Conservation (phyloP, 2,329 filamentous ascomycete species). For the Colletotrichum kahawae region DNA sequence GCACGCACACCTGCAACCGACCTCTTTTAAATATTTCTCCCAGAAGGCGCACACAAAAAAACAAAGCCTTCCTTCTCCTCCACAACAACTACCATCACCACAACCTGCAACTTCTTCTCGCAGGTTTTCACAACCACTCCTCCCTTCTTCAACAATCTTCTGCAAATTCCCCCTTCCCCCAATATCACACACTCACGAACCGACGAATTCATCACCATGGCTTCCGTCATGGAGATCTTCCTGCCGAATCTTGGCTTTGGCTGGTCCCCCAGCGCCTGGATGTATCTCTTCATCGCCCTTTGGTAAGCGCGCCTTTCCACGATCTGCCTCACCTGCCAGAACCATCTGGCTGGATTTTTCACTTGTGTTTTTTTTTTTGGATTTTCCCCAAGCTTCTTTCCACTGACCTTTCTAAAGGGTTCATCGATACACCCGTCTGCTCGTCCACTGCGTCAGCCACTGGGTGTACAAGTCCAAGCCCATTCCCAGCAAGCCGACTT, state of each 20-base stretch:
- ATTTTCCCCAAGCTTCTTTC: background rate
- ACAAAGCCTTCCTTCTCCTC: background rate
- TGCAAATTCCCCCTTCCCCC: background rate
- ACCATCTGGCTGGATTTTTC: background rate
- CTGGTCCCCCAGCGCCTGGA: conserved; percentile 22
- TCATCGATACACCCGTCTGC: conserved; percentile 84
- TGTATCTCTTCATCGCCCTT: conserved; percentile 30
- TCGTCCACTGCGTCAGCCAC: conserved; percentile 85
- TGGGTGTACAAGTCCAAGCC: conserved; percentile 87
- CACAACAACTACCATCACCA: background rate
- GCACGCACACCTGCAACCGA: background rate
- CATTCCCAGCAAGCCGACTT: conserved; percentile 79
- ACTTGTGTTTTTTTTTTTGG: background rate
- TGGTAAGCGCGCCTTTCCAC: conserved; percentile 46
- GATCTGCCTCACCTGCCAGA: background rate
- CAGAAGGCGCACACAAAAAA: background rate
- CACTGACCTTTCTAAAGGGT: conserved; percentile 57
- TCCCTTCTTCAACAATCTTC: background rate
- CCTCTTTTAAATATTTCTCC: background rate
- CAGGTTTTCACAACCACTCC: background rate
- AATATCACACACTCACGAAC: background rate
- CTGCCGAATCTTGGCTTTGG: conserved; percentile 14
- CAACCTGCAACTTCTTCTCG: background rate
- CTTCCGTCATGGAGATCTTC: conserved; percentile 16
- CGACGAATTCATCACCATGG: background rate